Evolutionary conservation across 169 alveolate genomes (phyloP).

Genomic region (Cryptosporidium canis): DNA sequence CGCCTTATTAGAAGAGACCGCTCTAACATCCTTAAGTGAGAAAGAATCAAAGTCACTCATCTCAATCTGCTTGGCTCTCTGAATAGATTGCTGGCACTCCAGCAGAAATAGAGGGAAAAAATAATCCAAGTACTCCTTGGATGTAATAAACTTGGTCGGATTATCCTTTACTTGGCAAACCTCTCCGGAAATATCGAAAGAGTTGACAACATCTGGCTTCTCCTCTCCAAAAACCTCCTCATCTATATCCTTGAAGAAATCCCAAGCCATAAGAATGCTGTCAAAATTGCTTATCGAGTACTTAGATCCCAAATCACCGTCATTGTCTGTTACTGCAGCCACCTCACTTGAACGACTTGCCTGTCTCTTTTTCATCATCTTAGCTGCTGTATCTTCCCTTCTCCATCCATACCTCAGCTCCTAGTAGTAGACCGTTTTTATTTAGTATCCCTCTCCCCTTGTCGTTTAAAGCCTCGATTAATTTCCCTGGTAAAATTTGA

Average conservation of each 20-base stretch:
- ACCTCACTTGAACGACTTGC: neutral
- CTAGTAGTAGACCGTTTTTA: neutral
- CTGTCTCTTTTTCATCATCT: slow-evolving; percentile 13
- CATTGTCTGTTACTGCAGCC: neutral
- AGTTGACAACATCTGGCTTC: neutral
- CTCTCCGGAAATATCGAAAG: slow-evolving; percentile 23
- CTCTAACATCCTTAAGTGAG: slow-evolving; percentile 3
- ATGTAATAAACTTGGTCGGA: slow-evolving; percentile 24
- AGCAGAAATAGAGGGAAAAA: slow-evolving; percentile 53
- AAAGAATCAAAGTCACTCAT: slow-evolving; percentile 52
- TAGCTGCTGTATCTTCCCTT: neutral
- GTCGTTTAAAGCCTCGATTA: neutral
- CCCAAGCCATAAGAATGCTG: slow-evolving; percentile 55
- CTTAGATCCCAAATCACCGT: neutral
- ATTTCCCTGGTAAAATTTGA: neutral
- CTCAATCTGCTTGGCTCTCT: slow-evolving; percentile 64
- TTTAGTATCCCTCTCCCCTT: neutral
- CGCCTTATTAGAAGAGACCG: neutral
- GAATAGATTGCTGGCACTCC: slow-evolving; percentile 70
- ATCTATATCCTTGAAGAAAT: slow-evolving; percentile 54
- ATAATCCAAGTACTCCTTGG: slow-evolving; percentile 35
- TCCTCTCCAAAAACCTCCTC: slow-evolving; percentile 20
- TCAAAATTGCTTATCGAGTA: slow-evolving; percentile 35
- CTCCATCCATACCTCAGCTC: neutral
- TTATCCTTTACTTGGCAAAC: slow-evolving; percentile 18